Evolutionary conservation across 176 grass and related monocot genomes (phyloP).

Genomic region (Oryza meridionalis): DNA sequence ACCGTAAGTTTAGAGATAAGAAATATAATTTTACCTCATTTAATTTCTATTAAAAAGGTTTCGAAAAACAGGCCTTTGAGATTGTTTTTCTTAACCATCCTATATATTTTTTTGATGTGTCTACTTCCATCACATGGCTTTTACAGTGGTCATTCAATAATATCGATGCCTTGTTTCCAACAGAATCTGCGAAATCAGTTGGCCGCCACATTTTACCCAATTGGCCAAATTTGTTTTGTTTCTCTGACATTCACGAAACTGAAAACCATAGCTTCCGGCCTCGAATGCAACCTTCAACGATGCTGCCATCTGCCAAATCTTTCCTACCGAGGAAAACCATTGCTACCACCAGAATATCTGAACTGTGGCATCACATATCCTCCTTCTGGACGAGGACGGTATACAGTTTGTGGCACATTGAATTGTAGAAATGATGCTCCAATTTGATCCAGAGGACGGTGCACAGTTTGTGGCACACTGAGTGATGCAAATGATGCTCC

Average conservation of each 20-base stretch:
- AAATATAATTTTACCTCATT: no score
- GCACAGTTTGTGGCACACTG: not conserved
- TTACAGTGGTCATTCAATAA: not conserved
- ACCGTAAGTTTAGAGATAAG: not conserved
- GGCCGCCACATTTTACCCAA: not conserved
- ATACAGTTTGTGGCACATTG: not conserved
- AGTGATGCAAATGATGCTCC: not conserved
- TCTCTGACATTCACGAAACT: not conserved
- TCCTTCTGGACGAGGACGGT: conserved; percentile 16
- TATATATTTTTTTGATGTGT: not conserved
- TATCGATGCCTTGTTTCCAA: not conserved
- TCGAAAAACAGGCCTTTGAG: not conserved
- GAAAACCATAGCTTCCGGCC: not conserved
- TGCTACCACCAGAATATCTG: conserved; percentile 29
- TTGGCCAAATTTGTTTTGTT: not conserved
- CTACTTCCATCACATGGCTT: not conserved
- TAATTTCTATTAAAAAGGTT: no score
- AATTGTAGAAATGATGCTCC: not conserved
- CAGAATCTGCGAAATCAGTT: not conserved
- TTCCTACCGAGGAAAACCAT: conserved; percentile 32
- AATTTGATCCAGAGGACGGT: not conserved
- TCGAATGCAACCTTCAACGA: conserved; percentile 2
- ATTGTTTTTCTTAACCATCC: not conserved
- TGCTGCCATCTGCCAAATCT: conserved; percentile 3
- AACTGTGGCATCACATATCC: conserved; percentile 4